Evolutionary conservation across 2,329 filamentous ascomycete genomes (phyloP).

Genomic region (Pyrenophora seminiperda): DNA sequence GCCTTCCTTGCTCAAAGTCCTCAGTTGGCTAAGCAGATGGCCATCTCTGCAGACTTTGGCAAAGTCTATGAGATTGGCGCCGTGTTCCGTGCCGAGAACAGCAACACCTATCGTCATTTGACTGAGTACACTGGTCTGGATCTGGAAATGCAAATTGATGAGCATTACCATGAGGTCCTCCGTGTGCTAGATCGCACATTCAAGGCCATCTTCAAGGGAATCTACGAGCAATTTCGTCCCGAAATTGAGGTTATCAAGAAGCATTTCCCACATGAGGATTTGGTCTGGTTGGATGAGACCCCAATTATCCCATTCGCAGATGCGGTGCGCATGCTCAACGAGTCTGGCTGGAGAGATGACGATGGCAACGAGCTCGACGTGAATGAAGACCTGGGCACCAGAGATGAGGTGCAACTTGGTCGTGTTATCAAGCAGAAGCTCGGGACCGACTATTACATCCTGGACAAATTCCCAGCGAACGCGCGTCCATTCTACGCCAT

Average conservation of each 20-base stretch:
- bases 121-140: slow-evolving; percentile 94
- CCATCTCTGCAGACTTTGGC: slow-evolving; percentile 85
- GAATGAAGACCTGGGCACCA: slow-evolving; percentile 80
- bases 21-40: slow-evolving; percentile 91
- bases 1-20: slow-evolving; percentile 92
- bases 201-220: slow-evolving; percentile 75
- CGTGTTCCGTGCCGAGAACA: slow-evolving; percentile 93
- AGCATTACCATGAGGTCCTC: slow-evolving; percentile 88
- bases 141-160: slow-evolving; percentile 88
- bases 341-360: slow-evolving; percentile 76
- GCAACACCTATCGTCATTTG: slow-evolving; percentile 91
- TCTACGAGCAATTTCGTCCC: slow-evolving; percentile 70
- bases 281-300: slow-evolving; percentile 86
- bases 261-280: slow-evolving; percentile 83
- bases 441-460: slow-evolving; percentile 87
- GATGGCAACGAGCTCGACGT: slow-evolving; percentile 72
- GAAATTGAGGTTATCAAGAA: slow-evolving; percentile 81
- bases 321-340: slow-evolving; percentile 78
- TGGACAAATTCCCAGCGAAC: slow-evolving; percentile 87
- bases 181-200: slow-evolving; percentile 77
- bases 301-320: slow-evolving; percentile 80
- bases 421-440: slow-evolving; percentile 85
- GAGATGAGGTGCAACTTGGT: slow-evolving; percentile 85
- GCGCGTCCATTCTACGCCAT: slow-evolving; percentile 92
- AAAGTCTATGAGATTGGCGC: slow-evolving; percentile 88